Conservation (phyloP, 1,139 yeast genomes). For the Spathaspora sp. region DNA sequence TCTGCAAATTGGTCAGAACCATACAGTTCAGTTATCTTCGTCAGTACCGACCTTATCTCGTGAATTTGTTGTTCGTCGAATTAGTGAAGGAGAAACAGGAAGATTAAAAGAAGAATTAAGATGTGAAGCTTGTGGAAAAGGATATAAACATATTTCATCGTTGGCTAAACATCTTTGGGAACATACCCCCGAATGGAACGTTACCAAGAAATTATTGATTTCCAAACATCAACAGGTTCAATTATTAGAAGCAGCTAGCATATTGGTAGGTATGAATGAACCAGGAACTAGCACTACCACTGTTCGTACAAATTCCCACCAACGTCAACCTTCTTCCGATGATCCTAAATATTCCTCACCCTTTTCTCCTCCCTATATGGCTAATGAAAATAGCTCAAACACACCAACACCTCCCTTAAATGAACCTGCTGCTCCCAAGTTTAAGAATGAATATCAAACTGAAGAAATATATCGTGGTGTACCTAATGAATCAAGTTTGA, state of each 20-base stretch:
- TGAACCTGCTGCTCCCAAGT: slow-evolving; percentile 3
- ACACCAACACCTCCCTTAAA: slow-evolving; percentile 13
- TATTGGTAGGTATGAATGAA: slow-evolving; percentile 79
- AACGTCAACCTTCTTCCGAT: slow-evolving; percentile 9
- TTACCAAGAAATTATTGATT: slow-evolving; percentile 73
- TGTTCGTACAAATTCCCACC: slow-evolving; percentile 3
- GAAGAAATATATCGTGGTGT: slow-evolving; percentile 4
- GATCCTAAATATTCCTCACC: slow-evolving; percentile 8
- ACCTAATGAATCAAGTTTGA: slow-evolving; percentile 4
- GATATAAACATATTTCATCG: slow-evolving; percentile 82
- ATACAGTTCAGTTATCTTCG: slow-evolving; percentile 21
- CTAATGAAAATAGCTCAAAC: slow-evolving; percentile 5
- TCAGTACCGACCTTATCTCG: slow-evolving; percentile 57
- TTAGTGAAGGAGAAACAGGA: slow-evolving; percentile 85
- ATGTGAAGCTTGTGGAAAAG: slow-evolving; percentile 90
- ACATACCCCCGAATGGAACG: slow-evolving; percentile 91
- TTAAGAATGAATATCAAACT: slow-evolving; percentile 6
- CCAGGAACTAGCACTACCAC: slow-evolving; percentile 2
- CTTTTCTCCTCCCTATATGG: slow-evolving; percentile 10
- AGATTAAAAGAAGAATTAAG: slow-evolving; percentile 77
- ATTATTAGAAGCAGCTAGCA: slow-evolving; percentile 83
- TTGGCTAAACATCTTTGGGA: slow-evolving; percentile 74
- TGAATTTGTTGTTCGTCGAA: slow-evolving; percentile 77
- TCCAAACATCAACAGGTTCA: slow-evolving; percentile 94
- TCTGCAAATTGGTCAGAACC: neutral